Evolutionary conservation across 768 basidiomycete species (phyloP).

Genomic region (Podaxis sp.): DNA sequence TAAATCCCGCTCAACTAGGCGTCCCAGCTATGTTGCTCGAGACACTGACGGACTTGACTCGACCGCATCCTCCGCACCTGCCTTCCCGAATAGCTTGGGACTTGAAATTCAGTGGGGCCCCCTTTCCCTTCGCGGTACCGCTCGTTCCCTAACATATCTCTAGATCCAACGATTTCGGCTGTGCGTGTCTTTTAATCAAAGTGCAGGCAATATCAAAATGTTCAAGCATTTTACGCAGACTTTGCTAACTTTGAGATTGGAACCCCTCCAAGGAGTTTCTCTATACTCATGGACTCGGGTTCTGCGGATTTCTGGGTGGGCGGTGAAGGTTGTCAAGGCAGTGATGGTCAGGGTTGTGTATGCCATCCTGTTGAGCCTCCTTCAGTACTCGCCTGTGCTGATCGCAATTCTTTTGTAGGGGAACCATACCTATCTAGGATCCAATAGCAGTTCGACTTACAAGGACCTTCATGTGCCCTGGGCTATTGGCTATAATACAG

Average conservation of each 20-base stretch:
- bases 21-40: neutral
- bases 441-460: constrained; percentile 59
- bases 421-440: constrained; percentile 50
- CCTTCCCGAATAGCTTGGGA: constrained; percentile 39
- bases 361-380: constrained; percentile 8
- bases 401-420: constrained; percentile 26
- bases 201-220: neutral
- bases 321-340: constrained; percentile 41
- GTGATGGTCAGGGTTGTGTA: constrained; percentile 30
- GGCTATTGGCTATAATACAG: constrained; percentile 52
- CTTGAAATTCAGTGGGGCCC: constrained; percentile 55
- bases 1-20: neutral
- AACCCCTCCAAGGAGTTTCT: constrained; percentile 49
- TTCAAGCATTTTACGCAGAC: constrained; percentile 22
- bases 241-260: constrained; percentile 35
- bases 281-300: constrained; percentile 60
- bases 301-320: constrained; percentile 64
- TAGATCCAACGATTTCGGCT: constrained; percentile 11
- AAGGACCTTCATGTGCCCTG: constrained; percentile 45
- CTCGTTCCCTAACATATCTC: neutral
- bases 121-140: constrained; percentile 28
- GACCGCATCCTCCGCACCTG: constrained; percentile 19
- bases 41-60: neutral
- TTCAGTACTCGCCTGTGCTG: neutral
- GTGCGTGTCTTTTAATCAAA: neutral